A percentile compares a stretch with the other conserved stretches of the same genome.
phyloP scores from a whole-genome alignment of 179 eudicot species.

The Heliamphora ciliata region DNA sequence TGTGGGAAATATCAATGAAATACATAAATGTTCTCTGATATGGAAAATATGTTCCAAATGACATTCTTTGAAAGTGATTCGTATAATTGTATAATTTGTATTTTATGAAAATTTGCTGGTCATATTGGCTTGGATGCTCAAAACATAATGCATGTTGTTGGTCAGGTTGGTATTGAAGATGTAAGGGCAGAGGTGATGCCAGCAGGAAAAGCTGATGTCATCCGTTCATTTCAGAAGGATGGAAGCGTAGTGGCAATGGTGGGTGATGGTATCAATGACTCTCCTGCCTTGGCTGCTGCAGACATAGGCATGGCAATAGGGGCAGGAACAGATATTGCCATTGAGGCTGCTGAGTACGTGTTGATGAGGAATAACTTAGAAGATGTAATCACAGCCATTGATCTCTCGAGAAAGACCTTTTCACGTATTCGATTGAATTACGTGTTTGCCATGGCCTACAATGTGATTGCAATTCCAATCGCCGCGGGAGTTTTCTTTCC shows the following conservation, averaged over 20 bases:
- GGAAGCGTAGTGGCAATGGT: slow-evolving; percentile 90
- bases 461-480: slow-evolving; percentile 71
- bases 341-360: slow-evolving; percentile 92
- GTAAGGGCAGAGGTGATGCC: slow-evolving; percentile 88
- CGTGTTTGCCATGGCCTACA: slow-evolving; percentile 83
- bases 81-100: neutral
- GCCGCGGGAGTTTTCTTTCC: slow-evolving; percentile 85
- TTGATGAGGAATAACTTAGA: slow-evolving; percentile 79
- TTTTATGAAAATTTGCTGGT: neutral
- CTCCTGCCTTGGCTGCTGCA: slow-evolving; percentile 91
- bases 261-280: slow-evolving; percentile 92
- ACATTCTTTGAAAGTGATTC: neutral
- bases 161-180: slow-evolving; percentile 82
- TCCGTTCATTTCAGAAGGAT: slow-evolving; percentile 61
- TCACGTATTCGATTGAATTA: slow-evolving; percentile 70
- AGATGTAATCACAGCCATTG: slow-evolving; percentile 91
- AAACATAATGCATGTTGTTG: slow-evolving; percentile 3
- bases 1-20: neutral
- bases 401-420: slow-evolving; percentile 80
- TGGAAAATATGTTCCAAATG: neutral
- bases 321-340: slow-evolving; percentile 89
- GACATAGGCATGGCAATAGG: slow-evolving; percentile 97
- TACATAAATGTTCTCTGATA: neutral
- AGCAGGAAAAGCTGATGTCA: slow-evolving; percentile 79
- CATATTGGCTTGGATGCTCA: neutral